Evolutionary conservation across 495 filamentous ascomycete species (phyloP), one percentile per base, ranked within the genome.

Genomic region (Xylaria grammica): DNA sequence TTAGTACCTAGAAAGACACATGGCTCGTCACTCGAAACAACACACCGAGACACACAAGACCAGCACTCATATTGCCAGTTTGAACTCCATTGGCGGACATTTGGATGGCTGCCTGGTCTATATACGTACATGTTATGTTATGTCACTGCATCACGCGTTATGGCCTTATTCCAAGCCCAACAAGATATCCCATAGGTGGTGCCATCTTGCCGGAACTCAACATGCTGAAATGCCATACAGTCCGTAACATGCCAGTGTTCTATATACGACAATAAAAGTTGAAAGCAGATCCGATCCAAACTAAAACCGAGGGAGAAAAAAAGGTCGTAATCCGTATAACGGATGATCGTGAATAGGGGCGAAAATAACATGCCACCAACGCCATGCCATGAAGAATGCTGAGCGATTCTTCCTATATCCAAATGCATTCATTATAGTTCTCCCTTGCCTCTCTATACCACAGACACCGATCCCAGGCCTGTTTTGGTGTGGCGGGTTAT

Each of bases 401-500:
- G 15, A 40, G 34, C 6, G 20, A 44, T 51, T 55, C 34, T 20
- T 51, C 44, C 52, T n/a, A 34, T 64, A 27, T 58, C 19, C 27
- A 57, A 64, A 64, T 57, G 30, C 45, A 4, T 45, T 40, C n/a
- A 24, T 13, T 46, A 20, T 36, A 19, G 17, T 38, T 20, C 26
- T 15, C 4, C 1, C 17, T 53, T 15, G 3, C 4, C 30, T 4
- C 24, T 36, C 44, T 63, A 52, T 51, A 68, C 34, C 72, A 65
- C 63, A 69, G 60, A 61, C 60, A 60, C 72, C 72, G 69, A 65
- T 67, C 65, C 58, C 44, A 45, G 20, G 51, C 2, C 27, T 20
- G 22, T 63, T 48, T 40, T 36, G 27, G 38, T 63, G 40, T 22
- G 30, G 46, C 13, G 44, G 7, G 19, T 52, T 17, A 30, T 52